Conservation (phyloP, 2,329 filamentous ascomycete genomes). For the Celoporthe dispersa region DNA sequence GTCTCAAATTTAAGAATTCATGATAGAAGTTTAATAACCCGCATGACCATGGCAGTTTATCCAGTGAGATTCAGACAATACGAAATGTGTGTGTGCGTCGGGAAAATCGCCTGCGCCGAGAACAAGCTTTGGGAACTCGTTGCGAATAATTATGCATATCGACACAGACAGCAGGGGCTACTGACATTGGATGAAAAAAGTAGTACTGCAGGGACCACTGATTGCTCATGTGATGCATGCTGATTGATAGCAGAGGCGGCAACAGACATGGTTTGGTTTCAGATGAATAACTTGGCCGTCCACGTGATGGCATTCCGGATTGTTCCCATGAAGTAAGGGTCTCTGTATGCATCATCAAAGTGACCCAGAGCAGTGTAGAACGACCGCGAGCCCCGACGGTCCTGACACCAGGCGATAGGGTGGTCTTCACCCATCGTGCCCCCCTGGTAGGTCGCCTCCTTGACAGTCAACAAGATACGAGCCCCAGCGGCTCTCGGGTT, state of each 20-base stretch:
- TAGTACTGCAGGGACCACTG: no score
- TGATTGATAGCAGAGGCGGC: no score
- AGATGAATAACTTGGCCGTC: slow-evolving; percentile 30
- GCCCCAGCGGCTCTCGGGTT: slow-evolving; percentile 38
- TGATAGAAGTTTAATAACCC: no score
- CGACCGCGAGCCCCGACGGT: slow-evolving; percentile 44
- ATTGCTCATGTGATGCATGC: no score
- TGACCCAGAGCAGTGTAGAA: slow-evolving; percentile 50
- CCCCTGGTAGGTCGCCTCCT: slow-evolving; percentile 42
- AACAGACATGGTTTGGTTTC: no score
- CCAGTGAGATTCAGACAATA: no score
- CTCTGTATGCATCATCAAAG: slow-evolving; percentile 45
- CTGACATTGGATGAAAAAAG: not conserved
- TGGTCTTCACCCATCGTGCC: slow-evolving; percentile 43
- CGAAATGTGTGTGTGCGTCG: not conserved
- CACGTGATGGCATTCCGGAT: slow-evolving; percentile 36
- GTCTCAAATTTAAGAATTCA: no score
- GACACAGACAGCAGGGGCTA: not conserved
- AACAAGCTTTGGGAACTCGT: not conserved
- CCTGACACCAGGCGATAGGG: slow-evolving; percentile 46
- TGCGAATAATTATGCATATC: not conserved
- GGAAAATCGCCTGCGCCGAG: not conserved
- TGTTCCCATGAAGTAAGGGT: slow-evolving; percentile 38
- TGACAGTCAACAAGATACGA: slow-evolving; percentile 42
- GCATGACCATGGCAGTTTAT: no score